Percentiles rank a stretch among this genome's conserved stretches.
Evolutionary conservation across 73 alveolate genomes (phyloP).

Genomic region (Paraurostyla sp.): DNA sequence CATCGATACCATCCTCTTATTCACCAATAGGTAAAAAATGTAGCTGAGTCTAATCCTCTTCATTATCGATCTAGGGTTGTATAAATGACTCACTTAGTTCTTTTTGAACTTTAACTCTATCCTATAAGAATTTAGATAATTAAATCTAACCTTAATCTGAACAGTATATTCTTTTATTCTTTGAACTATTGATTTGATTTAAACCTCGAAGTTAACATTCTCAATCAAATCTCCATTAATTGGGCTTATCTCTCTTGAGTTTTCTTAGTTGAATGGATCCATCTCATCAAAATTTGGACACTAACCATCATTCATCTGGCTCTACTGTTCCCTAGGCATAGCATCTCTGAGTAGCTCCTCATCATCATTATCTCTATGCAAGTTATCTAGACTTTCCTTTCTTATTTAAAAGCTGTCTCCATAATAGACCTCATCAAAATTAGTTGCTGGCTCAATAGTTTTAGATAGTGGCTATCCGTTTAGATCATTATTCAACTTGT

Average conservation of each 20-base stretch:
- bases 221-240: neutral
- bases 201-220: neutral
- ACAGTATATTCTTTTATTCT: slow-evolving; percentile 7
- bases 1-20: slow-evolving; percentile 38
- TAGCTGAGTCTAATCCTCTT: neutral
- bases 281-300: too few species aligned
- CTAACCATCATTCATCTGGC: too few species aligned
- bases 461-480: too few species aligned
- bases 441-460: too few species aligned
- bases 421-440: slow-evolving; percentile 5
- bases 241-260: neutral
- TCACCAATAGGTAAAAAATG: neutral
- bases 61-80: neutral
- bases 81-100: slow-evolving; percentile 26
- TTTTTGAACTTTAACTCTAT: slow-evolving; percentile 6
- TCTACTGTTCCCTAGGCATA: too few species aligned
- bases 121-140: neutral
- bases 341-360: slow-evolving; percentile 2
- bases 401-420: slow-evolving; percentile 25
- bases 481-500: too few species aligned
- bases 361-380: slow-evolving; percentile 10
- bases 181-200: neutral
- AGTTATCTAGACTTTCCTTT: neutral
- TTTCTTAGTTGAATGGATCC: neutral
- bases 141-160: neutral